A percentile compares a stretch with the other conserved stretches of the same genome.
phyloP scores from a whole-genome alignment of 257 asterid species.

The Solanum rostratum region DNA sequence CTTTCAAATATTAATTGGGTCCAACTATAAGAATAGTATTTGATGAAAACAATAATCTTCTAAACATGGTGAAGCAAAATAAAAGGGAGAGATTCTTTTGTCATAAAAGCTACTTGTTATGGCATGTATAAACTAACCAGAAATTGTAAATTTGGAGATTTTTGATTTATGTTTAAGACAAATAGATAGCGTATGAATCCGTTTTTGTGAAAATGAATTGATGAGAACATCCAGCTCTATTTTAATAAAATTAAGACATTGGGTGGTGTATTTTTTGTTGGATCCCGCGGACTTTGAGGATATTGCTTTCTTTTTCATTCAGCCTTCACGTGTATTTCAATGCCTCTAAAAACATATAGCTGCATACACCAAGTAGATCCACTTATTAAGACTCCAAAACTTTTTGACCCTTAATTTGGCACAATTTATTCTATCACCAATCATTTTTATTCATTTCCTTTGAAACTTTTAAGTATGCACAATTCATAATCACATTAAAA shows the following conservation, averaged over 20 bases:
- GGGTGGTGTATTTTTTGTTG: slow-evolving; percentile 28
- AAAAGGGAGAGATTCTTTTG: too few relatives aligned
- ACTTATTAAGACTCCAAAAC: background rate
- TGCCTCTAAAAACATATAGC: background rate
- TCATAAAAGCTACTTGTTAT: too few relatives aligned
- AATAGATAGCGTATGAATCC: slow-evolving; percentile 37
- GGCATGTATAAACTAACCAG: too few relatives aligned
- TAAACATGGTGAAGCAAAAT: too few relatives aligned
- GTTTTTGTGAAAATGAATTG: slow-evolving; percentile 13
- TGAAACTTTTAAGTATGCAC: background rate
- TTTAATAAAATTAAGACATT: slow-evolving; percentile 19
- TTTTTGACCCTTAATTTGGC: background rate
- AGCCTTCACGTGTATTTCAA: background rate
- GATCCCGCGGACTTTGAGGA: slow-evolving; percentile 57
- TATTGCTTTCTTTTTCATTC: slow-evolving; percentile 20
- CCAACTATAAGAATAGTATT: too few relatives aligned
- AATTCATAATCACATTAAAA: too few relatives aligned
- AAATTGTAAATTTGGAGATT: background rate
- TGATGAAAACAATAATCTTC: too few relatives aligned
- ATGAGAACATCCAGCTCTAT: background rate
- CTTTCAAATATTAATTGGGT: too few relatives aligned
- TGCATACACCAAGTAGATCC: too few relatives aligned
- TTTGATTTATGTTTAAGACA: too few relatives aligned
- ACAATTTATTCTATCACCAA: background rate
- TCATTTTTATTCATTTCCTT: background rate